Evolutionary conservation across 2,329 filamentous ascomycete species (phyloP).

Genomic region (Trichoderma aggressivum): DNA sequence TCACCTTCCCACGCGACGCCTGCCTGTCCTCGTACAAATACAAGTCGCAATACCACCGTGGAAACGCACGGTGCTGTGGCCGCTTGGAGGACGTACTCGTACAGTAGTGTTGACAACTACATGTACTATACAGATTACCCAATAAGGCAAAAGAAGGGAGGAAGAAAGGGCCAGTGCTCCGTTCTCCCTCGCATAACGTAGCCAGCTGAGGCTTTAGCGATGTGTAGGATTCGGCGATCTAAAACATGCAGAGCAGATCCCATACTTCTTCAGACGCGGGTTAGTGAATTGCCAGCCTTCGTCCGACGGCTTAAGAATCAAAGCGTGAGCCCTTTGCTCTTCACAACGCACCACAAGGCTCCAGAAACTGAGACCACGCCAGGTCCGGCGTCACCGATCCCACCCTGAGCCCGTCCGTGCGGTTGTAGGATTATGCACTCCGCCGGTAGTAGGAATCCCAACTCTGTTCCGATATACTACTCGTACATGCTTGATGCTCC

Average conservation of each 20-base stretch:
- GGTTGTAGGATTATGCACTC: conserved; percentile 15
- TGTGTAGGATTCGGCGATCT: neutral
- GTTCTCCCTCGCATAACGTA: neutral
- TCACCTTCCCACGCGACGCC: neutral
- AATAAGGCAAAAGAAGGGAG: neutral
- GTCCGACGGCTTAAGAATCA: neutral
- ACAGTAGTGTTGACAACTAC: neutral
- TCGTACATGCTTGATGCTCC: neutral
- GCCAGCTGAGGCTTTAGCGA: neutral
- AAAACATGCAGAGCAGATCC: conserved; percentile 7
- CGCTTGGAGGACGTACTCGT: neutral
- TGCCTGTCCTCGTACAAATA: no score
- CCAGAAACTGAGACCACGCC: neutral
- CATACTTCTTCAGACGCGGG: neutral
- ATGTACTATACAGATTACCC: neutral
- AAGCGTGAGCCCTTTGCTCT: neutral
- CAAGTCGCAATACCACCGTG: neutral
- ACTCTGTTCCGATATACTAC: neutral
- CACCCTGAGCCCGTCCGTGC: conserved; percentile 10
- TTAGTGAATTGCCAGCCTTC: neutral
- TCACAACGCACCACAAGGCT: neutral
- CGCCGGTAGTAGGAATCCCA: conserved; percentile 12
- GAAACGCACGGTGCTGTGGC: neutral
- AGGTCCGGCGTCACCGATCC: conserved; percentile 14
- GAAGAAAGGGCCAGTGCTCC: neutral